phyloP scores from a whole-genome alignment of 345 rosid species.

The Eucalyptus sideroxylon region DNA sequence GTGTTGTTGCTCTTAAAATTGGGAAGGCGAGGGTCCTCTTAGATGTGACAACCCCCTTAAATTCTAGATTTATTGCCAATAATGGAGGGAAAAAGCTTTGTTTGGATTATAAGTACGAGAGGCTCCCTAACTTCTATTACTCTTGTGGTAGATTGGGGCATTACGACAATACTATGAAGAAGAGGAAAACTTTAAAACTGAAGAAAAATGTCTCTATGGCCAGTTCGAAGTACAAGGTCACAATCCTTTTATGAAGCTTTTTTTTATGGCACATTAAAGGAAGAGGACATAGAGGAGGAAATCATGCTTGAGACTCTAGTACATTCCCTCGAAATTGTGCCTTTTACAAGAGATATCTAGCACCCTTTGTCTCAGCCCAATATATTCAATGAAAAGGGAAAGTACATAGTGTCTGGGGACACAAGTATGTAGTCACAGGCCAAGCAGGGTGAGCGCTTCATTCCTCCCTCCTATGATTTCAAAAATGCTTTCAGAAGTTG shows the following conservation, averaged over 20 bases:
- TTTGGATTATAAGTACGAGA: background rate
- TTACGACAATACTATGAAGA: background rate
- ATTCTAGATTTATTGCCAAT: background rate
- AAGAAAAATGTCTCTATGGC: background rate
- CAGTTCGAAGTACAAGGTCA: fast-evolving
- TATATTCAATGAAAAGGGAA: background rate
- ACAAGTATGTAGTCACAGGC: background rate
- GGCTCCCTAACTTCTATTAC: background rate
- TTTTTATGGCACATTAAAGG: background rate
- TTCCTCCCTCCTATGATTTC: background rate
- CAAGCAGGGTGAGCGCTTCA: background rate
- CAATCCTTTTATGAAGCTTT: background rate
- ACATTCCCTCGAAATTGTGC: background rate
- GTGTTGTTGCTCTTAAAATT: background rate
- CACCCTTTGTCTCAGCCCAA: background rate
- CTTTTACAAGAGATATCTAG: background rate
- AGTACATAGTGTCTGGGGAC: background rate
- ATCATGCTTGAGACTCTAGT: background rate
- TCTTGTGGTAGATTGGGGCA: background rate
- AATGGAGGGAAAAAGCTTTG: background rate
- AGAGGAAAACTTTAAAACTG: background rate
- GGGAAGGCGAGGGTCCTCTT: background rate
- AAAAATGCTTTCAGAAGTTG: background rate
- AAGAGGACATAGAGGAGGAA: background rate
- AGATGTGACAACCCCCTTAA: background rate